Percentiles rank a stretch among this genome's conserved stretches.
Conservation (phyloP, 2,329 filamentous ascomycete species). For the Eurotiales sp. region DNA sequence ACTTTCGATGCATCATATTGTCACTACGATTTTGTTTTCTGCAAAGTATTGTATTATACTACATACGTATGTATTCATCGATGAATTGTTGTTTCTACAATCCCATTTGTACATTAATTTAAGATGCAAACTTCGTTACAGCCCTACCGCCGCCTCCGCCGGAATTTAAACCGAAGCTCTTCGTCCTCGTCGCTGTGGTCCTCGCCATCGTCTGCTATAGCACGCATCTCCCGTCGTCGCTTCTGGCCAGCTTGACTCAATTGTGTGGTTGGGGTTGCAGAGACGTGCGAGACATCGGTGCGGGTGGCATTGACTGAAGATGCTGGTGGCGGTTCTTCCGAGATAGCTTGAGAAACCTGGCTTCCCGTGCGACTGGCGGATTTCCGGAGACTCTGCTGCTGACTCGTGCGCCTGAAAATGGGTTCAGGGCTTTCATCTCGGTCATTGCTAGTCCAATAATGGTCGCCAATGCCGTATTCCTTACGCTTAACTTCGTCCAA, state of each 20-base stretch:
- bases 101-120: too few species aligned
- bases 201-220: slow-evolving; percentile 57
- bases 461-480: slow-evolving; percentile 69
- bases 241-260: slow-evolving; percentile 24
- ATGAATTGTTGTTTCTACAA: too few species aligned
- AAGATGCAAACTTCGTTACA: too few species aligned
- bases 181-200: slow-evolving; percentile 58
- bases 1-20: too few species aligned
- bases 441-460: slow-evolving; percentile 58
- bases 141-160: slow-evolving; percentile 38
- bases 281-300: slow-evolving; percentile 19
- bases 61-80: too few species aligned
- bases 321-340: slow-evolving; percentile 5
- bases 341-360: slow-evolving; percentile 7
- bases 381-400: slow-evolving; percentile 6
- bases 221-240: slow-evolving; percentile 34
- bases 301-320: slow-evolving; percentile 5
- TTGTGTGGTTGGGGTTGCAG: slow-evolving; percentile 17
- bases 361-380: slow-evolving; percentile 7
- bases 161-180: slow-evolving; percentile 54
- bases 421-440: slow-evolving; percentile 10
- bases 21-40: too few species aligned
- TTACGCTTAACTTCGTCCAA: slow-evolving; percentile 69
- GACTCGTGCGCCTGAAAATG: slow-evolving; percentile 17
- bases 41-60: too few species aligned